These are phyloP conservation scores for Epichloe uncinata DNA, from an alignment of 2,329 filamentous ascomycete genomes.

Conservation along the genomic window DNA sequence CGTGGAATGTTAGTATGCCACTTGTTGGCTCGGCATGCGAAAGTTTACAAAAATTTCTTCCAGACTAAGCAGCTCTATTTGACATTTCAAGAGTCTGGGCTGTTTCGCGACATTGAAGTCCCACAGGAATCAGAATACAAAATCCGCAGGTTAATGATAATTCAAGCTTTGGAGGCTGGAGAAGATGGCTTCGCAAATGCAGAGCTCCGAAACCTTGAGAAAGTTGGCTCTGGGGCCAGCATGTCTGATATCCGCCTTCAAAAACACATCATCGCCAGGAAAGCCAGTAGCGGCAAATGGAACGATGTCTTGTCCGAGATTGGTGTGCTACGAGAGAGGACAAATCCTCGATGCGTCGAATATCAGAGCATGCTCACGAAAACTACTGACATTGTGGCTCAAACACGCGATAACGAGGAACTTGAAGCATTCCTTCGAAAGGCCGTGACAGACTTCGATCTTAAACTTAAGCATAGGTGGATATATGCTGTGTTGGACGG, in stretches of 20 bases:
- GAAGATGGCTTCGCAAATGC: conserved; percentile 14
- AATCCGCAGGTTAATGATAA: conserved; percentile 15
- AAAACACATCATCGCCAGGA: conserved; percentile 13
- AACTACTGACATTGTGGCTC: conserved; percentile 22
- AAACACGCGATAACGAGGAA: conserved; percentile 13
- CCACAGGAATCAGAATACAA: conserved; percentile 13
- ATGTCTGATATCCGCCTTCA: conserved; percentile 16
- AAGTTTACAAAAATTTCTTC: conserved; percentile 2
- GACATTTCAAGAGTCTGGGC: conserved; percentile 15
- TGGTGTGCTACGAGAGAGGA: conserved; percentile 9
- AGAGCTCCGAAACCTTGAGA: conserved; percentile 14
- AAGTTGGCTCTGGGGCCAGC: conserved; percentile 9
- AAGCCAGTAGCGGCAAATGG: conserved; percentile 18
- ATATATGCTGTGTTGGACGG: conserved; percentile 18
- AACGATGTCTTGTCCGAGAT: conserved; percentile 11
- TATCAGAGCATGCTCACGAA: conserved; percentile 16
- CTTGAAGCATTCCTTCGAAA: conserved; percentile 17
- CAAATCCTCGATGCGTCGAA: conserved; percentile 8
- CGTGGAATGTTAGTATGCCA: conserved; percentile 7
- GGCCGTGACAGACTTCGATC: conserved; percentile 13
- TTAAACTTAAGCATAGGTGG: conserved; percentile 17
- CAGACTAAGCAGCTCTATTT: conserved; percentile 15
- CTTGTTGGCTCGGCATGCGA: conserved; percentile 6
- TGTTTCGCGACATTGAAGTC: conserved; percentile 12
- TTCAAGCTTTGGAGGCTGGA: conserved; percentile 15